Percentiles rank a stretch among this genome's conserved stretches.
These are phyloP conservation scores for Penicillium soppii DNA, from an alignment of 495 filamentous ascomycete genomes.

Conservation along the genomic window DNA sequence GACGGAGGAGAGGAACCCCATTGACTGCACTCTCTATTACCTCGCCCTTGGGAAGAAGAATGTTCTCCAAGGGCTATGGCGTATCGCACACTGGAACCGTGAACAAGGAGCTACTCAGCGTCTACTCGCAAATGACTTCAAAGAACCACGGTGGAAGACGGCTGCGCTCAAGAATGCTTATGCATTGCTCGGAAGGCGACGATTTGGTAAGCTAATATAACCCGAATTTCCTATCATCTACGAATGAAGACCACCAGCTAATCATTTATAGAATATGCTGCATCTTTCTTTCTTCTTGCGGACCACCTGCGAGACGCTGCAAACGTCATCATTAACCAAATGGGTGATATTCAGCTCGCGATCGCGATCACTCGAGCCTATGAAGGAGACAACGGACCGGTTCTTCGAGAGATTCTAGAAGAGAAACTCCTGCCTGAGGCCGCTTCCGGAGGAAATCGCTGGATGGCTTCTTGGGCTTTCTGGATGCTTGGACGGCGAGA, in stretches of 20 bases:
- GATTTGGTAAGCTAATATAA: conserved; percentile 61
- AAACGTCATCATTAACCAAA: conserved; percentile 77
- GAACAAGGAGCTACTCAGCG: conserved; percentile 78
- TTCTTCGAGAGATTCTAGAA: conserved; percentile 71
- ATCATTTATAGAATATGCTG: conserved; percentile 73
- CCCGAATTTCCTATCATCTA: conserved; percentile 9
- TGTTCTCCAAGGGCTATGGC: conserved; percentile 89
- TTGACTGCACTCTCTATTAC: conserved; percentile 93
- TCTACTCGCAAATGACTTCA: conserved; percentile 84
- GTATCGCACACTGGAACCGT: conserved; percentile 87
- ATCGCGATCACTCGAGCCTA: conserved; percentile 87
- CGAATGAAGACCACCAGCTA: not conserved
- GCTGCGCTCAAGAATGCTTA: conserved; percentile 96
- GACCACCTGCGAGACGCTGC: conserved; percentile 82
- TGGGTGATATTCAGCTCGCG: conserved; percentile 86
- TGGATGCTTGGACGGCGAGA: conserved; percentile 85
- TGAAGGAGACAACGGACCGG: conserved; percentile 78
- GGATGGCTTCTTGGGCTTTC: conserved; percentile 95
- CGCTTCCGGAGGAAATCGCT: conserved; percentile 78
- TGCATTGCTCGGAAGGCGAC: conserved; percentile 85
- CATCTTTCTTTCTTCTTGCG: conserved; percentile 91
- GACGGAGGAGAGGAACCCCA: conserved; percentile 81
- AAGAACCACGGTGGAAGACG: conserved; percentile 81
- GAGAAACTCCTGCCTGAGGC: conserved; percentile 80
- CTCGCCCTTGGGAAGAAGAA: conserved; percentile 89